phyloP scores from a whole-genome alignment of 371 early-diverging fungal genomes.

The Apophysomyces variabilis region DNA sequence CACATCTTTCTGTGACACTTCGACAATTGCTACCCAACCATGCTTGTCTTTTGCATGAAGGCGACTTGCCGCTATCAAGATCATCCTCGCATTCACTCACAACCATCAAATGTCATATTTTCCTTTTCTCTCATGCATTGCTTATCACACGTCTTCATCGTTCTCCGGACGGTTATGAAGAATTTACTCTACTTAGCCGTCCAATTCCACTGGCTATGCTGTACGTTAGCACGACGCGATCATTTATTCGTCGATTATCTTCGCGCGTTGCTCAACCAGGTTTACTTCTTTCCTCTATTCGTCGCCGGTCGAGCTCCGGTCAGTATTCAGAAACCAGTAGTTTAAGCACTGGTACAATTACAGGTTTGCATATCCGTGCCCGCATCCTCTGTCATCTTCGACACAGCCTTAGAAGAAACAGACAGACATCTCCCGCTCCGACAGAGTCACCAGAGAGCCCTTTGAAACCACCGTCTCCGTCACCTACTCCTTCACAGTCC shows the following conservation, averaged over 20 bases:
- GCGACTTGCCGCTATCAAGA: conserved; percentile 27
- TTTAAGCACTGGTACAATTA: conserved; percentile 1
- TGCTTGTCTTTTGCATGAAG: conserved; percentile 29
- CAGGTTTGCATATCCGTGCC: conserved; percentile 24
- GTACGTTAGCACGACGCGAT: conserved; percentile 6
- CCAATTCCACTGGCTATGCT: conserved; percentile 39
- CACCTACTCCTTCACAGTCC: background rate
- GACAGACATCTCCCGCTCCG: conserved; percentile 7
- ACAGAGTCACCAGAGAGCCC: background rate
- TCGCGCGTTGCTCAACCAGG: conserved; percentile 4
- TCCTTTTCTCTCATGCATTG: conserved; percentile 43
- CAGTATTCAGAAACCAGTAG: conserved; percentile 6
- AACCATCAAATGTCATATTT: conserved; percentile 28
- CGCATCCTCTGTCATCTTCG: conserved; percentile 18
- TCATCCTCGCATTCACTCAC: conserved; percentile 30
- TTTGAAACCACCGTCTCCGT: background rate
- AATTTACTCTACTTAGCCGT: conserved; percentile 18
- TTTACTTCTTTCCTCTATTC: background rate
- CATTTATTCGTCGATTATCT: conserved; percentile 1
- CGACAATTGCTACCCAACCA: conserved; percentile 22
- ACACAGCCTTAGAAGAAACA: conserved; percentile 13
- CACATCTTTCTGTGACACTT: conserved; percentile 13
- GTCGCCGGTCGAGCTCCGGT: conserved; percentile 6
- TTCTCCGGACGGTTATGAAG: conserved; percentile 21
- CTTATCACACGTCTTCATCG: conserved; percentile 32